Base-by-base conservation (phyloP, 2,329 filamentous ascomycete species). In the Elsinoe batatas region DNA sequence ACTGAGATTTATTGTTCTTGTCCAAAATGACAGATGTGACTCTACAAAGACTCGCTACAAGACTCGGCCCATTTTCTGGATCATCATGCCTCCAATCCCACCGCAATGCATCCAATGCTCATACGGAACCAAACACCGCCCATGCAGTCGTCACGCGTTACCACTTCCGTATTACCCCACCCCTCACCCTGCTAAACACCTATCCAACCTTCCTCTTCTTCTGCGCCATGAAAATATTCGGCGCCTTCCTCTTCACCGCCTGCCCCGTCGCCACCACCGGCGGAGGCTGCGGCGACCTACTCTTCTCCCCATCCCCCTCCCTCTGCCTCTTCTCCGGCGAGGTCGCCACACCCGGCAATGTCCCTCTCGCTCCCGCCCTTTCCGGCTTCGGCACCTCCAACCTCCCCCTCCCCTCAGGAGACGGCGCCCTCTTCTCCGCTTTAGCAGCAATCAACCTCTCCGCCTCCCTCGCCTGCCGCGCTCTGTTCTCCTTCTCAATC, bases 401-500 rank as follows among this genome's bases (percentile, higher is more conserved):
- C n/a, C 40, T 22, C 40, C 17, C 26, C 18, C 10, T 22, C 13
- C n/a, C 15, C 8, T 18, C 12, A 5, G 40, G 40, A 12, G 40
- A 22, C 40, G 18, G 10, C 8, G 40, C 10, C 10, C 17, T 11
- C 40, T 44, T 44, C 10, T 44, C 40, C 17, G 40, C 40, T 20
- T 22, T 44, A 5, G 53, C 32, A 15, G 40, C 53, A 7, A 44
- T 33, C 17, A 13, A 15, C 32, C 40, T 44, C 20, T 36, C 17
- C 17, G 38, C 32, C 35, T 56, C 43, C 10, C 18, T 44, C 22
- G 53, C 35, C 18, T 56, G 53, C 8, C 54, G 18, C 44, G 32
- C 30, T 26, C 26, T 33, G 7, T 32, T 56, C 49, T 42, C 12
- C 15, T 42, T 50, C 42, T 51, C 55, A 18, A 43, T 76, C 71